Base-by-base conservation (phyloP, 805 yeast species). In the Saccharomycopsis amapae region DNA sequence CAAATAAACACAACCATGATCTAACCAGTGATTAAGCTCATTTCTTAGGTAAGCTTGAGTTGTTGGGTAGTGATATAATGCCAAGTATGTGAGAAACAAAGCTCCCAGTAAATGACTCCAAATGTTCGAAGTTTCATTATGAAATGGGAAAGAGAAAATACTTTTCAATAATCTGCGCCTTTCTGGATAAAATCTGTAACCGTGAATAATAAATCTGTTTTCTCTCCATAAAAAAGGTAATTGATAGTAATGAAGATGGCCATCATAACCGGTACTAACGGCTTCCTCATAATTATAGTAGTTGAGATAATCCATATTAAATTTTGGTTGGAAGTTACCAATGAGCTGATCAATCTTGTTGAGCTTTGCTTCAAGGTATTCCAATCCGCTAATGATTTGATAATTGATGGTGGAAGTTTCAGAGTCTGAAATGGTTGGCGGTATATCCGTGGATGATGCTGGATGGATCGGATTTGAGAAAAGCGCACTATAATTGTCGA, bases 151-250 rank as follows among this genome's bases (percentile, higher is more conserved):
- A 40, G 68, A 60, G 58, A 78, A 72, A 15, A 88, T 66, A 40
- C 89, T 76, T 49, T 68, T 62, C 25, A 82, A 43, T 53, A 93
- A 82, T 45, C 74, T 71, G 5, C 57, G 25, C 58, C 82, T 88
- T 34, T 75, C 72, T 47, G 75, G 66, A 51, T 82, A 79, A 64
- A 90, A 93, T 50, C 97, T 69, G 65, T 90, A 93, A 2, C 97
- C 97, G 45, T 76, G 67, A 18, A 83, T 68, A 48, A 93, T 85
- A 62, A 75, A 88, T 48, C 87, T 79, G 64, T 93, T 90, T 63
- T 89, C 97, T 58, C 95, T 75, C 95, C 96, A 90, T 40, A 84
- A 86, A 54, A 81, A 76, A 2, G 98, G 98, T 36, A 90, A 68
- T 61, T 90, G 95, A 58, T 85, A 86, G 61, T 81, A 85, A 54